Evolutionary conservation across 1,284 basidiomycete species (phyloP), one percentile per base, ranked within the genome.

Genomic region (Boletellus dicymbophilus): DNA sequence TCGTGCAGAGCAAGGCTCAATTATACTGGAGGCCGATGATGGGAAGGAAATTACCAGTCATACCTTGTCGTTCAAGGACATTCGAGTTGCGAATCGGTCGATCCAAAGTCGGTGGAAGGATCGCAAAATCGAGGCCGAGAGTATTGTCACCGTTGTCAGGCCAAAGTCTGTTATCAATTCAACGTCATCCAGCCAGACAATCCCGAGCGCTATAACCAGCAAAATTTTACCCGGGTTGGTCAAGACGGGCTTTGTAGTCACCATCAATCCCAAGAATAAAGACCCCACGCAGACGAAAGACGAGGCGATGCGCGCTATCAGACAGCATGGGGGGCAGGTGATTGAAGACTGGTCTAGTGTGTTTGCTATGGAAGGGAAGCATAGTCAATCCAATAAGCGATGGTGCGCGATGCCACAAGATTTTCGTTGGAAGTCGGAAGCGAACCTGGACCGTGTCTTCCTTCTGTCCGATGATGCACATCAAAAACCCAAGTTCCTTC

Each of bases 401-500:
- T 88, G 84, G 82, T 59, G 73, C 18, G 73, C 80, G 26, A 63
- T 67, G 10, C 67, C 72, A 27, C 60, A 71, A 12, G 79, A 85
- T 34, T 72, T 82, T 27, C 57, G 69, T 41, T 82, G 76, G 71
- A 69, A 63, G 36, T 63, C 68, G 16, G 69, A 71, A 31, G 53
- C 57, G 18, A 65, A 69, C 11, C 62, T 82, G 27, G 75, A 84
- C 12, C 78, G 82, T 15, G 73, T 93, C 22, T 85, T 93, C 62
- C 73, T 93, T 22, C 58, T 93, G 15, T 81, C 88, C 0, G 81
- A 88, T 54, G 76, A 80, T 25, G 65, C 74, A 9, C 79, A 76
- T 52, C 79, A 82, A 51, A 94, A 90, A 53, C 78, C 85, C 5
- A 95, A 94, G 65, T 92, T 82, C 60, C 73, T 95, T 44, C 77